Conservation (phyloP, 1,139 yeast genomes). For the Candida tunisiensis region DNA sequence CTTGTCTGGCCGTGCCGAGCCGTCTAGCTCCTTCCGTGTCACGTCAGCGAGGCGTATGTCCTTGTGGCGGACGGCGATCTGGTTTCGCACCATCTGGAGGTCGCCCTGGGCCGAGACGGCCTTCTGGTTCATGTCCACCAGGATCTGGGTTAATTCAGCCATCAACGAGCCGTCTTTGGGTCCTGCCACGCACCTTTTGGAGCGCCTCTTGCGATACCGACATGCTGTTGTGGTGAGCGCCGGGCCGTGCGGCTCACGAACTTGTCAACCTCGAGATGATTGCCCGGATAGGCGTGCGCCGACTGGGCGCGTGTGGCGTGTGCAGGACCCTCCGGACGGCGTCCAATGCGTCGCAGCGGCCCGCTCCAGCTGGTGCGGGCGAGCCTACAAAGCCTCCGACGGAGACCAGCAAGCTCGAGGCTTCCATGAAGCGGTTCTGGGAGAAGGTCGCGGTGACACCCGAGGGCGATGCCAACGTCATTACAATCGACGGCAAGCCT, state of each 20-base stretch:
- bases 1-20: constrained; percentile 21
- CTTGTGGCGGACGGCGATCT: constrained; percentile 37
- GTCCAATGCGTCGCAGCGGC: constrained; percentile 1
- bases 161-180: no score
- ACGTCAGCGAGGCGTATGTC: constrained; percentile 39
- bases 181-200: no score
- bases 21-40: constrained; percentile 37
- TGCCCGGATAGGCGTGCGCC: no score
- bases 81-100: constrained; percentile 43
- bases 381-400: constrained; percentile 13
- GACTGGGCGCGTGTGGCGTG: no score
- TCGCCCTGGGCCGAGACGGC: constrained; percentile 28
- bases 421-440: constrained; percentile 73
- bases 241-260: no score
- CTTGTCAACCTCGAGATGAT: no score
- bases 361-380: neutral
- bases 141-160: no score
- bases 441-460: constrained; percentile 41
- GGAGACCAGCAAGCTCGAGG: constrained; percentile 56
- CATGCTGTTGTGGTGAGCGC: no score
- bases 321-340: no score
- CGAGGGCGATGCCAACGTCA: constrained; percentile 19
- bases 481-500: constrained; percentile 60
- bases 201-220: no score
- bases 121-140: constrained; percentile 7